A percentile compares a stretch with the other conserved stretches of the same genome.
Evolutionary conservation across 2,329 filamentous ascomycete genomes (phyloP).

Genomic region (Neofusicoccum kwambonambiense): DNA sequence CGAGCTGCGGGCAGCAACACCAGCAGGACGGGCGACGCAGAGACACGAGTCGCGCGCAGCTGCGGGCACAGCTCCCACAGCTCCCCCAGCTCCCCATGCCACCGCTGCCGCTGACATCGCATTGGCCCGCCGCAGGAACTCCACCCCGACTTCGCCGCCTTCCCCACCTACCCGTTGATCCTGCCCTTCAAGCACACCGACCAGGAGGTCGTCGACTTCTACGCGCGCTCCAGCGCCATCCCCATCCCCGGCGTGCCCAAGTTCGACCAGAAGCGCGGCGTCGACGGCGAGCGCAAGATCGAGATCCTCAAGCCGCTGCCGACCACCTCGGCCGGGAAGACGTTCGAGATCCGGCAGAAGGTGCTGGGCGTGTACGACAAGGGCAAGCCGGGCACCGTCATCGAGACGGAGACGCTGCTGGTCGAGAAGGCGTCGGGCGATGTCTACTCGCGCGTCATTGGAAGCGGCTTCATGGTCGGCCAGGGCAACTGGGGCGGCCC

Average conservation of each 20-base stretch:
- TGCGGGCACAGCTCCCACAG: too few relatives aligned
- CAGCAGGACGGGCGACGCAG: too few relatives aligned
- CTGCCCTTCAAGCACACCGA: constrained; percentile 76
- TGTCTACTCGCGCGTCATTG: constrained; percentile 67
- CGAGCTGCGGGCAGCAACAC: too few relatives aligned
- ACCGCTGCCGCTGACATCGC: too few relatives aligned
- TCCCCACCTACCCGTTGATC: constrained; percentile 84
- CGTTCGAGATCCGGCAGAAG: constrained; percentile 72
- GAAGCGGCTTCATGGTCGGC: constrained; percentile 75
- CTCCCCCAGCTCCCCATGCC: background rate
- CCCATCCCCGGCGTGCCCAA: constrained; percentile 74
- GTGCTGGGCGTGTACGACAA: constrained; percentile 89
- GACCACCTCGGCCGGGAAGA: constrained; percentile 57
- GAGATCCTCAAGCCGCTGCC: constrained; percentile 76
- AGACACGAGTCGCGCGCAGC: too few relatives aligned
- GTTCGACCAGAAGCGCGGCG: constrained; percentile 70
- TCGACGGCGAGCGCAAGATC: constrained; percentile 82
- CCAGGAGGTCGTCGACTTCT: constrained; percentile 82
- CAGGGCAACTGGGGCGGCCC: constrained; percentile 86
- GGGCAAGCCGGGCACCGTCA: constrained; percentile 73
- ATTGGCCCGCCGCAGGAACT: constrained; percentile 62
- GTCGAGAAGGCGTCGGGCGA: constrained; percentile 69
- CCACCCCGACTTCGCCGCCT: constrained; percentile 80
- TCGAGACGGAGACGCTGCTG: constrained; percentile 75
- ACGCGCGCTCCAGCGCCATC: constrained; percentile 65